A percentile compares a stretch with the other conserved stretches of the same genome.
Evolutionary conservation across 805 yeast species (phyloP).

Genomic region (Kazachstania viticola): DNA sequence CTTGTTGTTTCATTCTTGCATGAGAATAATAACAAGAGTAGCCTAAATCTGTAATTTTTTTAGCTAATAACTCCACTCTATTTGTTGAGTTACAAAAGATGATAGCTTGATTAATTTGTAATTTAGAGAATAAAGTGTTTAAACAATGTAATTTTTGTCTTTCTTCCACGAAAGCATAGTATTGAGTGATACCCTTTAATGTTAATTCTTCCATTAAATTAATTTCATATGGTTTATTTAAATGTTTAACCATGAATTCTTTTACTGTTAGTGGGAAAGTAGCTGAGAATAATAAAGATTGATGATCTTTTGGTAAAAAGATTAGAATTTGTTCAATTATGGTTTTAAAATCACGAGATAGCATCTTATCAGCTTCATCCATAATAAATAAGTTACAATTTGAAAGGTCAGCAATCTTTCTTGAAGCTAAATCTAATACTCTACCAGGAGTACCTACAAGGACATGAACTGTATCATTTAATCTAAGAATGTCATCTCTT

Average conservation of each 20-base stretch:
- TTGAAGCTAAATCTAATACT: slow-evolving; percentile 84
- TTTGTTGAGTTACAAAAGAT: slow-evolving; percentile 95
- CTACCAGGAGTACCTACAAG: slow-evolving; percentile 98
- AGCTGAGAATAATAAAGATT: slow-evolving; percentile 83
- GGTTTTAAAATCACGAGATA: slow-evolving; percentile 77
- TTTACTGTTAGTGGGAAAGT: slow-evolving; percentile 94
- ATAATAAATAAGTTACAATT: slow-evolving; percentile 81
- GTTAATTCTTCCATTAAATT: slow-evolving; percentile 97
- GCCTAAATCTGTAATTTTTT: slow-evolving; percentile 91
- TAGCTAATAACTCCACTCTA: slow-evolving; percentile 90
- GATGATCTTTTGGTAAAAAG: slow-evolving; percentile 70
- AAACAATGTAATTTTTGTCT: slow-evolving; percentile 91
- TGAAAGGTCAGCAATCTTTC: slow-evolving; percentile 76
- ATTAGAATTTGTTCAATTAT: slow-evolving; percentile 77
- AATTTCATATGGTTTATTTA: slow-evolving; percentile 87
- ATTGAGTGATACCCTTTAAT: slow-evolving; percentile 90
- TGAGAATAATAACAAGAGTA: slow-evolving; percentile 95
- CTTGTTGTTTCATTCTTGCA: slow-evolving; percentile 94
- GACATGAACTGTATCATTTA: slow-evolving; percentile 86
- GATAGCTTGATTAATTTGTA: slow-evolving; percentile 92
- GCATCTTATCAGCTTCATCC: slow-evolving; percentile 99
- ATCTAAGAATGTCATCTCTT: slow-evolving; percentile 87
- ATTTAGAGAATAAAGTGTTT: slow-evolving; percentile 85
- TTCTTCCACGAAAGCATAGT: slow-evolving; percentile 97
- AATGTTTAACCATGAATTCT: slow-evolving; percentile 81